These are phyloP conservation scores for Daldinia caldariorum DNA, from an alignment of 495 filamentous ascomycete genomes.

Conservation along the genomic window DNA sequence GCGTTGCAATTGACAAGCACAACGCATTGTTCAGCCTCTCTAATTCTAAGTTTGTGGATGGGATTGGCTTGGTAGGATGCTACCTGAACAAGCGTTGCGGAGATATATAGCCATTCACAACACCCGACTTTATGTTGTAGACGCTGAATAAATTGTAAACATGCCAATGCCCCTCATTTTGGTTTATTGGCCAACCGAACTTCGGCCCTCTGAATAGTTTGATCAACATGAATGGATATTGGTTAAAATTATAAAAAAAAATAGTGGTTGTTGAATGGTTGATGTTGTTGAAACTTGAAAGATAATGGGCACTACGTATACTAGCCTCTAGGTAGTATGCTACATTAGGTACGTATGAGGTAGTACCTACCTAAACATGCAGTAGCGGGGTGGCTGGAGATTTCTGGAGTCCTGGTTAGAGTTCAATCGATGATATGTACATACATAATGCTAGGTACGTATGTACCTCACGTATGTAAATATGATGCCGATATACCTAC, in stretches of 20 bases:
- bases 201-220: conserved; percentile 21
- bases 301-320: not conserved
- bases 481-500: not conserved
- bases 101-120: conserved; percentile 41
- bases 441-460: conserved; percentile 3
- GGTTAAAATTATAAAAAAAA: conserved; percentile 26
- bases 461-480: conserved; percentile 5
- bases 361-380: too few relatives aligned
- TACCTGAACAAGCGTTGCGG: conserved; percentile 32
- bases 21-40: conserved; percentile 39
- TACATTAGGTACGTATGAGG: too few relatives aligned
- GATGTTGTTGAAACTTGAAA: conserved; percentile 3
- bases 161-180: conserved; percentile 29
- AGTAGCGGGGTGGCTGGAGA: conserved; percentile 22
- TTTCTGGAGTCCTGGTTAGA: not conserved
- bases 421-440: not conserved
- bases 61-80: conserved; percentile 36
- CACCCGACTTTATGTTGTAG: conserved; percentile 26
- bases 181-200: conserved; percentile 39
- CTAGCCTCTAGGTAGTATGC: too few relatives aligned
- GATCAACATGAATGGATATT: conserved; percentile 45
- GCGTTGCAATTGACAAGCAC: conserved; percentile 12
- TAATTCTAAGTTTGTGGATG: conserved; percentile 20
- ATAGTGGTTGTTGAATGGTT: not conserved
- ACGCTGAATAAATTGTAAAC: conserved; percentile 44